Conservation (phyloP, 2,329 filamentous ascomycete genomes). For the Onygenales sp. region DNA sequence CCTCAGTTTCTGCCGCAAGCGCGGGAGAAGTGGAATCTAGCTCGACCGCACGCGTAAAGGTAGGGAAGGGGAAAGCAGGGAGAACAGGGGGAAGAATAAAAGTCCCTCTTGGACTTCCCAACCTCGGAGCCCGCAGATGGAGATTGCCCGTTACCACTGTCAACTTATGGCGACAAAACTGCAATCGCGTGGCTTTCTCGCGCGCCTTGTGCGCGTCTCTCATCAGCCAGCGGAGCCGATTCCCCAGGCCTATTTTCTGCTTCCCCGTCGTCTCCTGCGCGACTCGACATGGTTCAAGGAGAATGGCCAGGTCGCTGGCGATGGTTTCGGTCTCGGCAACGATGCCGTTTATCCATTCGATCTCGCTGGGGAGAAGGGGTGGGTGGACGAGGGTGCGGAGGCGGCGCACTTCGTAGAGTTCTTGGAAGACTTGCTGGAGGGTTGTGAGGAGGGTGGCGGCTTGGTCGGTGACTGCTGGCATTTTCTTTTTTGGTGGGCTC, state of each 20-base stretch:
- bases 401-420: constrained; percentile 13
- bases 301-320: constrained; percentile 19
- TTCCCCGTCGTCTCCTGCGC: constrained; percentile 12
- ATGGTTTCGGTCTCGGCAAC: constrained; percentile 26
- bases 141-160: constrained; percentile 14
- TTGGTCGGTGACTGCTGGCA: constrained; percentile 7
- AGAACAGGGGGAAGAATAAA: not conserved
- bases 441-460: constrained; percentile 10
- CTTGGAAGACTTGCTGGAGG: constrained; percentile 9
- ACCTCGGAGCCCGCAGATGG: not conserved
- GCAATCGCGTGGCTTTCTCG: constrained; percentile 11
- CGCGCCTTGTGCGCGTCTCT: constrained; percentile 10
- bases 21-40: not conserved
- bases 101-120: not conserved
- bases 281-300: constrained; percentile 15
- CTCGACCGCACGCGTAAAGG: too few relatives aligned
- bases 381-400: constrained; percentile 9
- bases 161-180: constrained; percentile 13
- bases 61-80: not conserved
- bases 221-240: constrained; percentile 14
- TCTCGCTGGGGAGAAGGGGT: constrained; percentile 8
- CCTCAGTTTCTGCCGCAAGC: not conserved
- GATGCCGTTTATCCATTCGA: constrained; percentile 17
- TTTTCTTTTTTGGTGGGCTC: not conserved
- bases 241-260: constrained; percentile 9